A percentile compares a stretch with the other conserved stretches of the same genome.
phyloP scores from a whole-genome alignment of 306 rosid genomes.

The Prunus mongolica region DNA sequence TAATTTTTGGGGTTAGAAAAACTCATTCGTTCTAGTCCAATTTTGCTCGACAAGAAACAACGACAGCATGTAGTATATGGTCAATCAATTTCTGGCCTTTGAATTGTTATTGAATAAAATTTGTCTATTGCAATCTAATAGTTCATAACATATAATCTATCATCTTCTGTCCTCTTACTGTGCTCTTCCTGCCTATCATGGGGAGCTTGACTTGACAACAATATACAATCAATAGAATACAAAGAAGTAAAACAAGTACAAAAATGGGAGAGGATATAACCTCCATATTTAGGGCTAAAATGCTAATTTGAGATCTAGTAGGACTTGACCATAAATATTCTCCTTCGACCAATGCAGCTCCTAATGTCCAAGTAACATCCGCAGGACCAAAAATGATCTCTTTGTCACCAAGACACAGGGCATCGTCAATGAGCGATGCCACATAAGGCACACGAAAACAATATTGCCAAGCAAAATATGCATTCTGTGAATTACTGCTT shows the following conservation, averaged over 20 bases:
- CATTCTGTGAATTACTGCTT: conserved; percentile 40
- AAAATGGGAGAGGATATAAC: conserved; percentile 48
- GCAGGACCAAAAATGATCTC: conserved; percentile 75
- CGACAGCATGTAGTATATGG: neutral
- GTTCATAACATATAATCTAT: neutral
- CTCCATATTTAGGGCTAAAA: conserved; percentile 30
- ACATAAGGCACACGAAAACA: conserved; percentile 77
- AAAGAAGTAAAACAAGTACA: conserved; percentile 54
- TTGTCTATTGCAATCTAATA: neutral
- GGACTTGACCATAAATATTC: conserved; percentile 35
- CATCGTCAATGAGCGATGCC: conserved; percentile 75
- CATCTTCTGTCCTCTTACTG: conserved; percentile 16
- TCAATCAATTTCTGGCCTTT: neutral
- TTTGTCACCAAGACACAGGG: conserved; percentile 59
- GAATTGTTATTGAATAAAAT: neutral
- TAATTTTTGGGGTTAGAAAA: neutral
- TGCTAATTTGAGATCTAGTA: conserved; percentile 25
- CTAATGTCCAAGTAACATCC: conserved; percentile 86
- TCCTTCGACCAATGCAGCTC: conserved; percentile 79
- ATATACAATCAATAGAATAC: conserved; percentile 56
- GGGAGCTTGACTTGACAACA: conserved; percentile 67
- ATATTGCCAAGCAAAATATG: conserved; percentile 42
- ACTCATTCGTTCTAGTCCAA: neutral
- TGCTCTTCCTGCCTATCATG: conserved; percentile 50
- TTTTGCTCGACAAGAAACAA: neutral